Evolutionary conservation across 495 filamentous ascomycete genomes (phyloP).

Genomic region (Aspergillus egyptiacus): DNA sequence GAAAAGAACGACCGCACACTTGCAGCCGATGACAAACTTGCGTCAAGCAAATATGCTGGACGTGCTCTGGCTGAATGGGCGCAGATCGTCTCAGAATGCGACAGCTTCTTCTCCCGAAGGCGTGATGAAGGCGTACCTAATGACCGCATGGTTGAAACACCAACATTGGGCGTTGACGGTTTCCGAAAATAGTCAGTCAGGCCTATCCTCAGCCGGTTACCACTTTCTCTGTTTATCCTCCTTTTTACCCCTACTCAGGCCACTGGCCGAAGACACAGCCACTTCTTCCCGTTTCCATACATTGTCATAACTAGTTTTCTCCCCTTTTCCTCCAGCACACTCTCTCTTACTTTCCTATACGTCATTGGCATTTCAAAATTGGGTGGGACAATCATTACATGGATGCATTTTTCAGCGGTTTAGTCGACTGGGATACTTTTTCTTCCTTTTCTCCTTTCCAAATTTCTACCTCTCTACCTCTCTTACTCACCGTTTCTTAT

Average conservation of each 20-base stretch:
- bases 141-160: constrained; percentile 77
- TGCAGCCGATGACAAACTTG: constrained; percentile 25
- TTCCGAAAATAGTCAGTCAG: constrained; percentile 50
- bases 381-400: background rate
- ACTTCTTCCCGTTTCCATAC: background rate
- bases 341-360: constrained; percentile 6
- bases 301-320: background rate
- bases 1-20: constrained; percentile 8
- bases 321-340: too few relatives aligned
- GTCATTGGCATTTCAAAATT: background rate
- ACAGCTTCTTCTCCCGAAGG: constrained; percentile 85
- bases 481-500: background rate
- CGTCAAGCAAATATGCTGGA: constrained; percentile 67
- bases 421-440: background rate
- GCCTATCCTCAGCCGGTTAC: too few relatives aligned
- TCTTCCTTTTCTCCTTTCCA: constrained; percentile 3
- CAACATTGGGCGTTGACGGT: constrained; percentile 76
- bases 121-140: constrained; percentile 77
- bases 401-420: background rate
- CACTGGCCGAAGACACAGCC: background rate
- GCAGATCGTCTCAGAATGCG: constrained; percentile 76
- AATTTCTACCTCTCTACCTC: background rate
- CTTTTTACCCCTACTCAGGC: background rate
- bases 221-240: too few relatives aligned
- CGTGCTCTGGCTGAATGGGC: constrained; percentile 90